Percentiles rank a stretch among this genome's conserved stretches.
Evolutionary conservation across 441 rosid species (phyloP).

Genomic region (Corymbia citriodora): DNA sequence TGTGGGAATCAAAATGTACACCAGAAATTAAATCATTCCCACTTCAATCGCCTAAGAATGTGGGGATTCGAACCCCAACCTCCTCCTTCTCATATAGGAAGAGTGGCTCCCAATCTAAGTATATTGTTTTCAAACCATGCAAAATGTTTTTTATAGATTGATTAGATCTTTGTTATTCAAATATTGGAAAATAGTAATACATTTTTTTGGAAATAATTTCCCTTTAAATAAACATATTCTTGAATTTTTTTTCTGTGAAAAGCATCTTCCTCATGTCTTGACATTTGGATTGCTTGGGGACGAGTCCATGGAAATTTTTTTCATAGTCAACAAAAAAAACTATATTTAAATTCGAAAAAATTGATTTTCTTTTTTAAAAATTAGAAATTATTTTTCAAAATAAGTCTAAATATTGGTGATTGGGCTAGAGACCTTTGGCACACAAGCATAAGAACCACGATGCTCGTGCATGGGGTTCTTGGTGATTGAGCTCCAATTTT

Average conservation of each 20-base stretch:
- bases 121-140: too few relatives aligned
- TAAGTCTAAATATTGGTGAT: neutral
- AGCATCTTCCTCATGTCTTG: neutral
- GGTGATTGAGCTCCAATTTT: accelerated
- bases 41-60: too few relatives aligned
- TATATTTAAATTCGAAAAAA: neutral
- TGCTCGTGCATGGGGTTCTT: accelerated
- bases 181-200: too few relatives aligned
- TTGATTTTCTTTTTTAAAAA: neutral
- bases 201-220: too few relatives aligned
- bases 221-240: too few relatives aligned
- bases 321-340: neutral
- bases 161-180: too few relatives aligned
- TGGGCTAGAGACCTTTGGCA: neutral
- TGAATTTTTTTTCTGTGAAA: accelerated
- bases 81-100: too few relatives aligned
- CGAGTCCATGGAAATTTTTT: neutral
- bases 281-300: neutral
- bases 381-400: neutral
- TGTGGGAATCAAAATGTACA: too few relatives aligned
- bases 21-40: too few relatives aligned
- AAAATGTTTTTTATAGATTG: too few relatives aligned
- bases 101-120: too few relatives aligned
- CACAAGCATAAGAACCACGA: accelerated
- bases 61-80: too few relatives aligned